phyloP scores from a whole-genome alignment of 768 basidiomycete genomes.

The Suillus subalutaceus region DNA sequence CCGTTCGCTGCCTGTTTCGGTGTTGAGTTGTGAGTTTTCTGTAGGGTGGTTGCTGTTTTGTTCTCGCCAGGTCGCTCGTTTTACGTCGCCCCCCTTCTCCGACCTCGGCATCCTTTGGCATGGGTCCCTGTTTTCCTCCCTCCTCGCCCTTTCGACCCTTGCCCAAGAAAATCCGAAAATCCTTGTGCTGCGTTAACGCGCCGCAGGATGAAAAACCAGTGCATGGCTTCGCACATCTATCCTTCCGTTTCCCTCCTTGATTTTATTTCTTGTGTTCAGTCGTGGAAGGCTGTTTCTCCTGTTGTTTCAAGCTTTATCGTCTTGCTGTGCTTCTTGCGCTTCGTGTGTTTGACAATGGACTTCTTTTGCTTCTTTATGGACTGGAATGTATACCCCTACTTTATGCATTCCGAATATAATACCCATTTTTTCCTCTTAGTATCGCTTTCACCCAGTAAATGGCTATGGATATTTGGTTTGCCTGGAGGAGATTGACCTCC shows the following conservation, averaged over 20 bases:
- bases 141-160: constrained; percentile 2
- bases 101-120: constrained; percentile 2
- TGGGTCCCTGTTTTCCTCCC: background rate
- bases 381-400: background rate
- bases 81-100: background rate
- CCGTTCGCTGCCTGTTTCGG: background rate
- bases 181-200: constrained; percentile 6
- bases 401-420: background rate
- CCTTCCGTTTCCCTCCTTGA: background rate
- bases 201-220: constrained; percentile 7
- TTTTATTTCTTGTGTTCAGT: constrained; percentile 1
- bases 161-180: background rate
- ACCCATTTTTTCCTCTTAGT: background rate
- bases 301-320: constrained; percentile 5
- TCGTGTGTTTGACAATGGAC: background rate
- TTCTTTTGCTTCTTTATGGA: background rate
- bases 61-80: constrained; percentile 3
- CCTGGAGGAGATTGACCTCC: background rate
- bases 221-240: constrained; percentile 3
- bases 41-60: background rate
- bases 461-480: background rate
- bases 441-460: background rate
- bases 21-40: constrained; percentile 5
- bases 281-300: constrained; percentile 7
- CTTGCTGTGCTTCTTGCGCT: background rate